Percentiles rank a stretch among this genome's conserved stretches.
phyloP scores from a whole-genome alignment of 2,329 filamentous ascomycete species.

The Nemania sp. region DNA sequence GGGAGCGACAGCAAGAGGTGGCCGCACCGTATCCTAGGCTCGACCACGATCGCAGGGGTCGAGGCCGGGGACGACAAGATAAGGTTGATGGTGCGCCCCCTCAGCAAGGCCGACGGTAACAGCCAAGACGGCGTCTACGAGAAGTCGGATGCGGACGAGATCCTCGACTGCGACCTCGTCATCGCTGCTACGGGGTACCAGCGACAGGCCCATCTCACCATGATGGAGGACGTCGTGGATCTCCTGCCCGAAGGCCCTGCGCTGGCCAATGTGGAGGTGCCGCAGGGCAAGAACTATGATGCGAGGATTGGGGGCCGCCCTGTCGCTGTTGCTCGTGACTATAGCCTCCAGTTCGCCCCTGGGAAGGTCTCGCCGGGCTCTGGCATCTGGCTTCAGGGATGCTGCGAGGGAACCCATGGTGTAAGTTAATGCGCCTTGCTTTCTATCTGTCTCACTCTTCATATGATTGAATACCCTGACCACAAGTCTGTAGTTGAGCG shows the following conservation, averaged over 20 bases:
- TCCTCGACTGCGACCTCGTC: constrained; percentile 80
- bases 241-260: constrained; percentile 68
- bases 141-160: constrained; percentile 61
- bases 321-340: constrained; percentile 75
- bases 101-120: constrained; percentile 39
- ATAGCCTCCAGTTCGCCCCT: constrained; percentile 77
- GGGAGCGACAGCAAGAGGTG: constrained; percentile 77
- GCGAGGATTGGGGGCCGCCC: constrained; percentile 64
- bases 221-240: constrained; percentile 75
- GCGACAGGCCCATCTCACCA: constrained; percentile 80
- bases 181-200: constrained; percentile 90
- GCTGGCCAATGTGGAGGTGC: constrained; percentile 26
- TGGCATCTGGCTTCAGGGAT: constrained; percentile 93
- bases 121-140: constrained; percentile 40
- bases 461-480: constrained; percentile 6
- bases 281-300: constrained; percentile 38
- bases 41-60: constrained; percentile 74
- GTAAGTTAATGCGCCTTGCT: constrained; percentile 65
- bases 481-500: constrained; percentile 42
- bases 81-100: constrained; percentile 69
- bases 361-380: constrained; percentile 77
- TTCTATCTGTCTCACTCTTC: not conserved
- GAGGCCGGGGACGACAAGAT: constrained; percentile 65
- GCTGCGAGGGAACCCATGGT: constrained; percentile 91
- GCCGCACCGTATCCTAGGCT: constrained; percentile 83